Evolutionary conservation across 495 filamentous ascomycete species (phyloP).

Genomic region (Talaromyces nanjingensis): DNA sequence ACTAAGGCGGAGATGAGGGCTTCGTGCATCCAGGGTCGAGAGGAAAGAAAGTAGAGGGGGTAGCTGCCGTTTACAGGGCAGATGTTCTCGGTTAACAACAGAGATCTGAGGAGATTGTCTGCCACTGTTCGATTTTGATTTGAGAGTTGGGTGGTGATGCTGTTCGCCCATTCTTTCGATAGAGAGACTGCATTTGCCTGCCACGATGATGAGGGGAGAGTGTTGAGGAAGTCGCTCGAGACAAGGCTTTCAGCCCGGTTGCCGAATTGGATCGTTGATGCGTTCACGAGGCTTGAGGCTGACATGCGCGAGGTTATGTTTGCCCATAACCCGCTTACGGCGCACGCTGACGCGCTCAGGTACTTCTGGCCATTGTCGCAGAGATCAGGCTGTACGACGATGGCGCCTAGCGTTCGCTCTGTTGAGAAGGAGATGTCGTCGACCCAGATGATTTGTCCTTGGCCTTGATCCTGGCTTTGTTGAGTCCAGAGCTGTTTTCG

Average conservation of each 20-base stretch:
- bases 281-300: background rate
- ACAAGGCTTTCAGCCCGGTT: background rate
- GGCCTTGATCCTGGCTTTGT: background rate
- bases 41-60: background rate
- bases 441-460: conserved; percentile 1
- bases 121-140: conserved; percentile 6
- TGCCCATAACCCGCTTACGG: conserved; percentile 1
- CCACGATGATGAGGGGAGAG: background rate
- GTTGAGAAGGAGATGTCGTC: background rate
- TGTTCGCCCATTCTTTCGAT: conserved; percentile 1
- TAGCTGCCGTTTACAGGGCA: conserved; percentile 3
- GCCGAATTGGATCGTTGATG: background rate
- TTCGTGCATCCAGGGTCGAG: conserved; percentile 4
- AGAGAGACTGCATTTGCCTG: background rate
- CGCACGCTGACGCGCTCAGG: background rate
- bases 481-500: background rate
- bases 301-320: background rate
- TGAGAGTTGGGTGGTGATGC: background rate
- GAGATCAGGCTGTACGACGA: conserved; percentile 4
- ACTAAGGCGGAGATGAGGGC: background rate
- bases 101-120: conserved; percentile 1
- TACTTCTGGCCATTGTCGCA: conserved; percentile 4
- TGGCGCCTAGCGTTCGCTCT: background rate
- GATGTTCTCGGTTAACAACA: background rate
- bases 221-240: background rate